Evolutionary conservation across 352 stramenopile genomes (phyloP), one percentile per base, ranked within the genome.

Genomic region (Phytophthora vignae): DNA sequence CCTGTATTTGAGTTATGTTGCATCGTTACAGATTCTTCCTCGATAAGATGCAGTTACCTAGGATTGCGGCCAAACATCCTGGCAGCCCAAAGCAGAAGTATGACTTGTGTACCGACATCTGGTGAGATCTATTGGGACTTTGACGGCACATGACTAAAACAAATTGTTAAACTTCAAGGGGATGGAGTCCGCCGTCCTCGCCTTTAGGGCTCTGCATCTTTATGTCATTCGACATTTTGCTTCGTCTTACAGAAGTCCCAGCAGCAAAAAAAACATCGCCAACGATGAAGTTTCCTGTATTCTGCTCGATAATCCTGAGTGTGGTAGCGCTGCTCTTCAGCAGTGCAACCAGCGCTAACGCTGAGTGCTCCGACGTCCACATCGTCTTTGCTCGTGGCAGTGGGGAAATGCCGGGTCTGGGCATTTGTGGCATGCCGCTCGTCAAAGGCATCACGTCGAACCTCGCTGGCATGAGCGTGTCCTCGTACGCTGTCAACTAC

Each of bases 401-500:
- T 12, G 62, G 54, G 4, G 65, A 82, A 62, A 58, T 72, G 40
- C 53, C 61, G 7, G 74, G 74, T 19, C 55, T 78, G n/a, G 74
- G 74, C 4, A 67, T 69, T 17, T 69, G 60, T 17, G 70, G 74
- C 5, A 60, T 27, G 14, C 70, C 74, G 2, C 55, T 81, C 14
- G 64, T 74, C 17, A 70, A 42, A 10, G 57, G 40, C 1, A 55
- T 81, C 44, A 67, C 29, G 1, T 59, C 36, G 21, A 55, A 58
- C 6, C 58, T 81, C 19, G 27, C 22, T 1, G 65, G 69, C 31
- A 60, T 70, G 69, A 75, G 56, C 21, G 64, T 79, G 15, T 71
- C 54, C 14, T 71, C 65, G 1, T 81, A 81, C 38, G 69, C 74
- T 12, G 74, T 76, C 14, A 33, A 73, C 40, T 81, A 81, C 55